These are phyloP conservation scores for Asclepias syriaca DNA, from an alignment of 257 asterid genomes.

Conservation along the genomic window DNA sequence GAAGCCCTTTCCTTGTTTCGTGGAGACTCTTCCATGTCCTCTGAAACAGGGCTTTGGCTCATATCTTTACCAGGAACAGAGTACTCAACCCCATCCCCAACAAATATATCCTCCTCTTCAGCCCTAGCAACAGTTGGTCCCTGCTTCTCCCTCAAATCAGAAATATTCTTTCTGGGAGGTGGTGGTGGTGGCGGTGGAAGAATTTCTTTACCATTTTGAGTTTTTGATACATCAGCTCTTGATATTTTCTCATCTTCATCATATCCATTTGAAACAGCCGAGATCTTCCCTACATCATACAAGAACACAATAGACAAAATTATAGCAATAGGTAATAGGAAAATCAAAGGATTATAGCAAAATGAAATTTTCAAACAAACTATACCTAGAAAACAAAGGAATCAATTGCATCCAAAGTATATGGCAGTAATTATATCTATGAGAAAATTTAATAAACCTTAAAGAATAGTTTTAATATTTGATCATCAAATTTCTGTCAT, in stretches of 20 bases:
- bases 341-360: neutral
- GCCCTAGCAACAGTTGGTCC: slow-evolving; percentile 46
- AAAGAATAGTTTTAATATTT: too few relatives aligned
- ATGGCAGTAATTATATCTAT: neutral
- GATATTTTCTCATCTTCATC: slow-evolving; percentile 53
- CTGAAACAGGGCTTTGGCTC: slow-evolving; percentile 92
- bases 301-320: slow-evolving; percentile 5
- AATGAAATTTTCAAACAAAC: neutral
- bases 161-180: slow-evolving; percentile 46
- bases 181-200: slow-evolving; percentile 77
- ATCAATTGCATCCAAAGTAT: neutral
- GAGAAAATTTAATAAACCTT: neutral
- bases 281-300: slow-evolving; percentile 42
- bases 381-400: neutral
- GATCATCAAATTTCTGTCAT: neutral
- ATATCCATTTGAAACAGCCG: slow-evolving; percentile 43
- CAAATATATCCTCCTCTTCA: slow-evolving; percentile 88
- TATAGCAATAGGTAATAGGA: neutral
- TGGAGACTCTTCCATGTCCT: slow-evolving; percentile 99
- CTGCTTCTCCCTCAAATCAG: slow-evolving; percentile 51
- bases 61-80: slow-evolving; percentile 74
- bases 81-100: slow-evolving; percentile 90
- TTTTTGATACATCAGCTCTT: slow-evolving; percentile 43
- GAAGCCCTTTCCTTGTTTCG: slow-evolving; percentile 69
- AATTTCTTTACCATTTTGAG: slow-evolving; percentile 44